A percentile compares a stretch with the other conserved stretches of the same genome.
These are phyloP conservation scores for Fusarium torreyae DNA, from an alignment of 2,329 filamentous ascomycete species.

Conservation along the genomic window DNA sequence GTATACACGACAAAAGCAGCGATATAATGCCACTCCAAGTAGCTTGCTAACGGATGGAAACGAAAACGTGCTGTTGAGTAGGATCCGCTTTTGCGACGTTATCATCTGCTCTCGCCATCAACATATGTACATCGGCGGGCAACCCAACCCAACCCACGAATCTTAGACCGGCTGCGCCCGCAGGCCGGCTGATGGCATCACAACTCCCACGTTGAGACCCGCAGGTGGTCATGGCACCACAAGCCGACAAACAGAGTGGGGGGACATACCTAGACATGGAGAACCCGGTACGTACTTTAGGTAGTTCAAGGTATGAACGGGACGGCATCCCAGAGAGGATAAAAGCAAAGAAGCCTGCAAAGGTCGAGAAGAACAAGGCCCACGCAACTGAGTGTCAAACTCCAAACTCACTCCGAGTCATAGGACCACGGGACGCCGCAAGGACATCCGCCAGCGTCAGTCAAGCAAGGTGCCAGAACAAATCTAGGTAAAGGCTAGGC, in stretches of 20 bases:
- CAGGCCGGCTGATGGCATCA: constrained; percentile 51
- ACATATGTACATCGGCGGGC: constrained; percentile 43
- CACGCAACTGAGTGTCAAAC: constrained; percentile 7
- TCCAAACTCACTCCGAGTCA: constrained; percentile 3
- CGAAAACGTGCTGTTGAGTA: constrained; percentile 22
- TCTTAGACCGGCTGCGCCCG: constrained; percentile 51
- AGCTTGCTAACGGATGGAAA: constrained; percentile 35
- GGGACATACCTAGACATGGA: constrained; percentile 32
- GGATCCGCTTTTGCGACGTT: constrained; percentile 47
- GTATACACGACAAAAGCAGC: constrained; percentile 13
- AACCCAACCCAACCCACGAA: constrained; percentile 50
- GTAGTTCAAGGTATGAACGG: too few relatives aligned
- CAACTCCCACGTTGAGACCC: constrained; percentile 51
- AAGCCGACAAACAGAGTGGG: constrained; percentile 42
- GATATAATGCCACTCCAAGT: constrained; percentile 14
- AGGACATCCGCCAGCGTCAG: constrained; percentile 27
- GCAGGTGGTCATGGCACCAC: constrained; percentile 49
- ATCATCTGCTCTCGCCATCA: constrained; percentile 47
- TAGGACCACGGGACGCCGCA: constrained; percentile 34
- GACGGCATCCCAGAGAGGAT: constrained; percentile 2
- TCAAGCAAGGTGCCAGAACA: constrained; percentile 12
- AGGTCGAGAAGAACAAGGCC: background rate
- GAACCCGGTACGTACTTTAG: constrained; percentile 9
- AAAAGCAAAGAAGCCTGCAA: constrained; percentile 30
- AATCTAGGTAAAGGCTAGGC: constrained; percentile 34